A percentile compares a stretch with the other conserved stretches of the same genome.
Conservation (phyloP, 2,329 filamentous ascomycete genomes). For the Xylariaceae sp. region DNA sequence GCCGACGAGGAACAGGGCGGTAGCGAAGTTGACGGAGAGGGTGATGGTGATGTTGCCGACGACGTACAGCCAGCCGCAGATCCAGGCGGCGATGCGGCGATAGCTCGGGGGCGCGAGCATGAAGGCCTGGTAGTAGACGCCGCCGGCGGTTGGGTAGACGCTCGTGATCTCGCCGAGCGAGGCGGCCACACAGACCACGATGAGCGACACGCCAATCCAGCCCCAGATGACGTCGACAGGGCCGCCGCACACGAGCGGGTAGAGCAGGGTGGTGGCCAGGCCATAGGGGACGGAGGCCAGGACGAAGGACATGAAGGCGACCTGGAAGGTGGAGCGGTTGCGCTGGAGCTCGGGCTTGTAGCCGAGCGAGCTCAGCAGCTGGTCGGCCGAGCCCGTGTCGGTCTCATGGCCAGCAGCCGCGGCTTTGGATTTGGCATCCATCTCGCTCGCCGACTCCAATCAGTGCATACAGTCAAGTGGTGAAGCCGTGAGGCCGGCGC, state of each 20-base stretch:
- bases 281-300: slow-evolving; percentile 72
- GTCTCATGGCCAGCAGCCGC: slow-evolving; percentile 29
- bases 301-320: slow-evolving; percentile 73
- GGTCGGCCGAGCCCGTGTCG: slow-evolving; percentile 50
- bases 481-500: too few relatives aligned
- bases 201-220: slow-evolving; percentile 63
- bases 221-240: slow-evolving; percentile 70
- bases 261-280: slow-evolving; percentile 64
- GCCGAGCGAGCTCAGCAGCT: slow-evolving; percentile 59
- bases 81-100: slow-evolving; percentile 63
- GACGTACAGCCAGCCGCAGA: slow-evolving; percentile 72
- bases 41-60: slow-evolving; percentile 80
- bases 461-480: too few relatives aligned
- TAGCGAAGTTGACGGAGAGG: slow-evolving; percentile 77
- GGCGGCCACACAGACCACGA: slow-evolving; percentile 66
- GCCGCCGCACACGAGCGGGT: slow-evolving; percentile 63
- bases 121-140: slow-evolving; percentile 75
- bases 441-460: slow-evolving; percentile 10
- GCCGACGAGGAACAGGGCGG: slow-evolving; percentile 58
- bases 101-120: slow-evolving; percentile 62
- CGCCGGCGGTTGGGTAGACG: slow-evolving; percentile 71
- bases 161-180: slow-evolving; percentile 72
- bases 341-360: slow-evolving; percentile 63
- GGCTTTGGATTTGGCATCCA: slow-evolving; percentile 20
- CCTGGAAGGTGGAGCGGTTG: slow-evolving; percentile 63